Evolutionary conservation across 306 rosid genomes (phyloP).

Genomic region (Begonia fuchsioides): DNA sequence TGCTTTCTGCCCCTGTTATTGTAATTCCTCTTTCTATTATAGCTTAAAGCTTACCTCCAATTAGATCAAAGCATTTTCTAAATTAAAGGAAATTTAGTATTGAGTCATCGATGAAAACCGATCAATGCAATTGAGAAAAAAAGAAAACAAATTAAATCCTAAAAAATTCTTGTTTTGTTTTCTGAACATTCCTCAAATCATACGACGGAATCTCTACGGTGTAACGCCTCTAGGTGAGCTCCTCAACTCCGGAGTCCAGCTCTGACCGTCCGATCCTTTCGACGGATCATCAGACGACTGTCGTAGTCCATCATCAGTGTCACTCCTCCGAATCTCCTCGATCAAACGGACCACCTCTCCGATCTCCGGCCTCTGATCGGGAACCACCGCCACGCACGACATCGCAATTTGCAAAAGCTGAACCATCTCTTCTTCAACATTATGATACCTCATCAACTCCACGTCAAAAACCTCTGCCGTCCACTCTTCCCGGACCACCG

Average conservation of each 20-base stretch:
- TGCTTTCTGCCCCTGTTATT: too few species aligned
- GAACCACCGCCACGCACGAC: conserved; percentile 82
- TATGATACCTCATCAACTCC: conserved; percentile 80
- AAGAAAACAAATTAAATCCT: too few species aligned
- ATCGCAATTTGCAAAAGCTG: conserved; percentile 83
- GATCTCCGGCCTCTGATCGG: conserved; percentile 82
- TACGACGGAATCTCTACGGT: conserved; percentile 21
- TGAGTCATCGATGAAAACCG: too few species aligned
- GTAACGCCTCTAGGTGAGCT: conserved; percentile 58
- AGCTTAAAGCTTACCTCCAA: too few species aligned
- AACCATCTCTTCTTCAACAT: conserved; percentile 96
- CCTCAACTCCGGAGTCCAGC: conserved; percentile 57
- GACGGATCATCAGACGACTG: conserved; percentile 96
- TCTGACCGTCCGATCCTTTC: conserved; percentile 78
- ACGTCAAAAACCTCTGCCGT: conserved; percentile 94
- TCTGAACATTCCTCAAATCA: too few species aligned
- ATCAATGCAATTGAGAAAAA: too few species aligned
- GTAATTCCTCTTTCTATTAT: too few species aligned
- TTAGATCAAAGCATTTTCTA: too few species aligned
- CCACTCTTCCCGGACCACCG: conserved; percentile 96
- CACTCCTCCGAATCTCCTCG: conserved; percentile 65
- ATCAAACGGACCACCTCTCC: conserved; percentile 82
- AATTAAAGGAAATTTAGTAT: too few species aligned
- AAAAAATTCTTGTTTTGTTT: too few species aligned
- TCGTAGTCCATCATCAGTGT: conserved; percentile 76